Conservation (phyloP, 2,329 filamentous ascomycete genomes). For the Nemania diffusa region DNA sequence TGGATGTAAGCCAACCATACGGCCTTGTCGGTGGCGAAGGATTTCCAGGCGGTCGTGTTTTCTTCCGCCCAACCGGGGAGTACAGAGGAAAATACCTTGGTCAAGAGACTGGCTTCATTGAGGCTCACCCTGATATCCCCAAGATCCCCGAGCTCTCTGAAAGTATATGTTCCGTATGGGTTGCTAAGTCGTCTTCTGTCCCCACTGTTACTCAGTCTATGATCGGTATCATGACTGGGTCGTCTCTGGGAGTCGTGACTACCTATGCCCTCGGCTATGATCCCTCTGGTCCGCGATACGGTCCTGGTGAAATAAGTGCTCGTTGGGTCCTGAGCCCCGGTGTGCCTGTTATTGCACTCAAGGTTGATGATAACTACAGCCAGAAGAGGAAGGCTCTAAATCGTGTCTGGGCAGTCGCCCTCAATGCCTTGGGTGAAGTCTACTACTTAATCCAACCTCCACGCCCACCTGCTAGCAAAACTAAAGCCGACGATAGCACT, state of each 20-base stretch:
- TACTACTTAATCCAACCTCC: constrained; percentile 84
- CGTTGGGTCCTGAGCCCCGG: constrained; percentile 93
- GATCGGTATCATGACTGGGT: constrained; percentile 84
- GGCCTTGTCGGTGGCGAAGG: constrained; percentile 89
- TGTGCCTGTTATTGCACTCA: constrained; percentile 86
- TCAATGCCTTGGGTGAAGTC: constrained; percentile 93
- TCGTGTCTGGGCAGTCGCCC: constrained; percentile 88
- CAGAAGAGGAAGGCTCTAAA: constrained; percentile 73
- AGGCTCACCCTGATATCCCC: constrained; percentile 78
- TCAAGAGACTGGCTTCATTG: constrained; percentile 67
- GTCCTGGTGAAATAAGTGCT: constrained; percentile 82
- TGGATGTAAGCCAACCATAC: constrained; percentile 89
- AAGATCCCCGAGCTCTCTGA: constrained; percentile 76
- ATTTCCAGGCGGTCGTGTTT: constrained; percentile 82
- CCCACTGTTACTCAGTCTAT: constrained; percentile 78
- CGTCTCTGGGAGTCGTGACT: constrained; percentile 83
- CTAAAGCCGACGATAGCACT: constrained; percentile 65
- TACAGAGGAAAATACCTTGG: constrained; percentile 80
- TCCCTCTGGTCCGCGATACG: constrained; percentile 68
- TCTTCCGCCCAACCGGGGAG: constrained; percentile 79
- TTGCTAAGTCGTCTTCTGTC: constrained; percentile 82
- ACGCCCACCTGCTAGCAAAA: constrained; percentile 60
- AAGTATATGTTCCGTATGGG: constrained; percentile 84
- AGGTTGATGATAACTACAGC: constrained; percentile 85
- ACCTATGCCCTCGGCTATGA: constrained; percentile 79